A percentile compares a stretch with the other conserved stretches of the same genome.
These are phyloP conservation scores for Fusarium chaquense DNA, from an alignment of 2,329 filamentous ascomycete genomes.

Conservation along the genomic window DNA sequence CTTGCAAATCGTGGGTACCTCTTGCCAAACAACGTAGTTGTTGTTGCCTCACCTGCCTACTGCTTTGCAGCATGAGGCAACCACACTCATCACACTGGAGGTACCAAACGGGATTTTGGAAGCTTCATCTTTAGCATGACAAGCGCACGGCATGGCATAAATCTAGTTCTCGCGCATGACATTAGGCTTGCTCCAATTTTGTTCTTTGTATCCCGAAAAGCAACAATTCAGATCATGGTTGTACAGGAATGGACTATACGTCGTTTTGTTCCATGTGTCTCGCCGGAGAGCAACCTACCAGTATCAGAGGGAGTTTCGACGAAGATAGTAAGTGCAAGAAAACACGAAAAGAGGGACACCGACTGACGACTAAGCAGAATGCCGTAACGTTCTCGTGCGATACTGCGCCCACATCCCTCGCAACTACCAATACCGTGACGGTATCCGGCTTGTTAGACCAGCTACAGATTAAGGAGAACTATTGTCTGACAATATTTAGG, in stretches of 20 bases:
- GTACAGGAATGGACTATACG: slow-evolving; percentile 25
- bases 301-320: slow-evolving; percentile 32
- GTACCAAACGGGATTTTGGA: neutral
- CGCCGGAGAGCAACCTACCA: neutral
- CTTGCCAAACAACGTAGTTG: neutral
- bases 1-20: neutral
- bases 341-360: neutral
- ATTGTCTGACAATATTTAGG: slow-evolving; percentile 42
- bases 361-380: slow-evolving; percentile 51
- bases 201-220: neutral
- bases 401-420: slow-evolving; percentile 59
- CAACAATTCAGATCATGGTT: neutral
- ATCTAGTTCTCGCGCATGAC: neutral
- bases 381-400: slow-evolving; percentile 59
- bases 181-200: neutral
- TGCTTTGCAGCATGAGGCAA: neutral
- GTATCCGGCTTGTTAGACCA: slow-evolving; percentile 55
- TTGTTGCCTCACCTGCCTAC: neutral
- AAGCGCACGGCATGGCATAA: neutral
- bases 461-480: neutral
- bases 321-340: slow-evolving; percentile 38
- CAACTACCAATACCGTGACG: slow-evolving; percentile 61
- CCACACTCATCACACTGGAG: neutral
- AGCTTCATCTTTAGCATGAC: neutral
- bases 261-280: neutral